Conservation (phyloP, 768 basidiomycete species). For the Sutorius australiensis region DNA sequence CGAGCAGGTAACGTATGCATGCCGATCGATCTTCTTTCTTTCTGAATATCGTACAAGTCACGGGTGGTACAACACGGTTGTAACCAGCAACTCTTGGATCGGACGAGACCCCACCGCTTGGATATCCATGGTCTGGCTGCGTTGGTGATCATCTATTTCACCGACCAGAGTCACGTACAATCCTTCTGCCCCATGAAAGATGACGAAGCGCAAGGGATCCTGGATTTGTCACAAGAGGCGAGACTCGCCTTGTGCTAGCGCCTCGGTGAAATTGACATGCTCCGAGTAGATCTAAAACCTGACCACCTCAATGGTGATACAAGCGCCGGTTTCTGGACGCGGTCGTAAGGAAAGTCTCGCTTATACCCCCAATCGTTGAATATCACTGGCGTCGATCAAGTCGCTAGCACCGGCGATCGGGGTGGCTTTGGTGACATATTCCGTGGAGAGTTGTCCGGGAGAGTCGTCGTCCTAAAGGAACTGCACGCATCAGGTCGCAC, state of each 20-base stretch:
- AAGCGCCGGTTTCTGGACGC: constrained; percentile 28
- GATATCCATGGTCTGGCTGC: constrained; percentile 26
- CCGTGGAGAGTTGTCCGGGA: constrained; percentile 24
- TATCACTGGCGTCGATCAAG: constrained; percentile 16
- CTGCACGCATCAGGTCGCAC: constrained; percentile 20
- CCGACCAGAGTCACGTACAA: constrained; percentile 10
- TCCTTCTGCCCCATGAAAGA: constrained; percentile 22
- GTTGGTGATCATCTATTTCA: constrained; percentile 19
- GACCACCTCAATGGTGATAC: constrained; percentile 24
- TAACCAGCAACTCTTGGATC: constrained; percentile 11
- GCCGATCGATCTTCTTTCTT: background rate
- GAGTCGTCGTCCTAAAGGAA: constrained; percentile 31
- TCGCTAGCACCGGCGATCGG: constrained; percentile 9
- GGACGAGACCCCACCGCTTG: constrained; percentile 14
- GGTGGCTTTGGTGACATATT: constrained; percentile 35
- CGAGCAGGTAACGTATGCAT: constrained; percentile 3
- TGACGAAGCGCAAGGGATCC: constrained; percentile 22
- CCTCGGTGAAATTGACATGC: background rate
- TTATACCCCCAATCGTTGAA: constrained; percentile 27
- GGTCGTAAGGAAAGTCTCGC: constrained; percentile 26
- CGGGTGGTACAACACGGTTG: constrained; percentile 19
- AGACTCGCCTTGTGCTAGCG: background rate
- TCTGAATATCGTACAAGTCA: constrained; percentile 11
- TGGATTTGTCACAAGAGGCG: constrained; percentile 28
- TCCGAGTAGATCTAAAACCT: constrained; percentile 21